Percentiles rank a stretch among this genome's conserved stretches.
These are phyloP conservation scores for Fusarium cicatricum DNA, from an alignment of 2,329 filamentous ascomycete genomes.

Conservation along the genomic window DNA sequence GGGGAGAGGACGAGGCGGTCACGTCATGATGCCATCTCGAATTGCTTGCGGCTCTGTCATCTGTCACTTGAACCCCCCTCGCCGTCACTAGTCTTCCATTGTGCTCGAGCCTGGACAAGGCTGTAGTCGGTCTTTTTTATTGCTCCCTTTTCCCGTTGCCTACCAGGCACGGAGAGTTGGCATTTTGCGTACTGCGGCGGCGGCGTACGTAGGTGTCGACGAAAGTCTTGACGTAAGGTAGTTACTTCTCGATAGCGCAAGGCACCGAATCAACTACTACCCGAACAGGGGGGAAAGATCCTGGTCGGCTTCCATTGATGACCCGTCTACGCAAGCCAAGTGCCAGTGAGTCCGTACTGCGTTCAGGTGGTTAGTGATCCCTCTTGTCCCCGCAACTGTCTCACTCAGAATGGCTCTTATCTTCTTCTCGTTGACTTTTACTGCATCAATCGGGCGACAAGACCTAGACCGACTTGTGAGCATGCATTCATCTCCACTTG, in stretches of 20 bases:
- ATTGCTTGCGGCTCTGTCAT: too few species aligned
- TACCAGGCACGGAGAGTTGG: background rate
- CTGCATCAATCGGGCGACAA: background rate
- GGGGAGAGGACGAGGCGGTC: background rate
- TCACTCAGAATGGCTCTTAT: constrained; percentile 2
- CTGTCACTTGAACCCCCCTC: too few species aligned
- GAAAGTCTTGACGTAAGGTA: constrained; percentile 28
- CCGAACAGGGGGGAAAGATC: constrained; percentile 5
- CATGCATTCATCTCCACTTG: background rate
- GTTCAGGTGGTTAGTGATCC: constrained; percentile 4
- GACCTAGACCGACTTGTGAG: background rate
- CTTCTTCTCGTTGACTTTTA: constrained; percentile 4
- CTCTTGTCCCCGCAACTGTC: constrained; percentile 17
- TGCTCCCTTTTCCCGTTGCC: background rate
- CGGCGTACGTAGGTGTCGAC: background rate
- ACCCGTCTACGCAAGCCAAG: constrained; percentile 34
- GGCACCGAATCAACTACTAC: constrained; percentile 10
- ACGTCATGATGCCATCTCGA: constrained; percentile 27
- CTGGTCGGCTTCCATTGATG: constrained; percentile 6
- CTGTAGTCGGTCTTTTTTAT: background rate
- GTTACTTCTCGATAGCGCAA: constrained; percentile 27
- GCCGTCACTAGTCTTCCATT: background rate
- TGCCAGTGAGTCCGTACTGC: constrained; percentile 17
- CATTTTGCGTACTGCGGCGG: too few species aligned
- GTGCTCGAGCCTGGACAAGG: constrained; percentile 1